Conservation (phyloP, 2,329 filamentous ascomycete species). For the Westerdykella aurantiaca region DNA sequence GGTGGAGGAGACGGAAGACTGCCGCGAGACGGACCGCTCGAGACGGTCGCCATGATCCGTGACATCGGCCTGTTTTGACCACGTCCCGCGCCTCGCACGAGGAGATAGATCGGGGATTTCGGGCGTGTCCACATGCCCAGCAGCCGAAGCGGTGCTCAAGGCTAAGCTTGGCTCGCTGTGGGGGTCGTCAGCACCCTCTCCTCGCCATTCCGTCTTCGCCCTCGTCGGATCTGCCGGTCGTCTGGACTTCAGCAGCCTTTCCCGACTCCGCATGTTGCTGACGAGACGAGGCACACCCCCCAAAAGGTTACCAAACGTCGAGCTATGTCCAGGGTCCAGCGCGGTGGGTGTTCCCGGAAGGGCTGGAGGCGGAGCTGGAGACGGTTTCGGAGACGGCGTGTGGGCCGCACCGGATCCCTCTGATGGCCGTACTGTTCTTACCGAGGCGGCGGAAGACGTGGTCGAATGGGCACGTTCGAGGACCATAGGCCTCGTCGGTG, state of each 20-base stretch:
- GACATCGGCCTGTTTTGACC: conserved; percentile 42
- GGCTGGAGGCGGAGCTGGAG: conserved; percentile 34
- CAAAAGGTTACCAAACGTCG: conserved; percentile 42
- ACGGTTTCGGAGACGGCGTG: conserved; percentile 26
- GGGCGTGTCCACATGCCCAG: conserved; percentile 54
- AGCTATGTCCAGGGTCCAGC: conserved; percentile 39
- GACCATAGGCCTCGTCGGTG: conserved; percentile 17
- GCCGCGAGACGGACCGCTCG: conserved; percentile 29
- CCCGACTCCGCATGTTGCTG: conserved; percentile 40
- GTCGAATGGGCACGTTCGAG: conserved; percentile 39
- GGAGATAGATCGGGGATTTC: conserved; percentile 41
- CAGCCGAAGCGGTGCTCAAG: conserved; percentile 56
- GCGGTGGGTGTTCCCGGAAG: conserved; percentile 42
- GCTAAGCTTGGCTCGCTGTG: conserved; percentile 60
- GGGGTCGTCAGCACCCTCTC: conserved; percentile 51
- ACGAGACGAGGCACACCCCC: conserved; percentile 44
- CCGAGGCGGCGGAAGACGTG: conserved; percentile 39
- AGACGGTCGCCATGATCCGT: conserved; percentile 13
- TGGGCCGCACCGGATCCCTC: conserved; percentile 27
- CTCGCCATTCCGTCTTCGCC: conserved; percentile 40
- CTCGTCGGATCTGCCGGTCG: conserved; percentile 46
- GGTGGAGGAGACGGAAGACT: conserved; percentile 36
- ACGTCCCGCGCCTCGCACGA: conserved; percentile 26
- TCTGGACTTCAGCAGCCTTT: conserved; percentile 25
- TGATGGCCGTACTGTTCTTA: conserved; percentile 42